phyloP scores from a whole-genome alignment of 306 rosid genomes.

The Prunus fruticosa region DNA sequence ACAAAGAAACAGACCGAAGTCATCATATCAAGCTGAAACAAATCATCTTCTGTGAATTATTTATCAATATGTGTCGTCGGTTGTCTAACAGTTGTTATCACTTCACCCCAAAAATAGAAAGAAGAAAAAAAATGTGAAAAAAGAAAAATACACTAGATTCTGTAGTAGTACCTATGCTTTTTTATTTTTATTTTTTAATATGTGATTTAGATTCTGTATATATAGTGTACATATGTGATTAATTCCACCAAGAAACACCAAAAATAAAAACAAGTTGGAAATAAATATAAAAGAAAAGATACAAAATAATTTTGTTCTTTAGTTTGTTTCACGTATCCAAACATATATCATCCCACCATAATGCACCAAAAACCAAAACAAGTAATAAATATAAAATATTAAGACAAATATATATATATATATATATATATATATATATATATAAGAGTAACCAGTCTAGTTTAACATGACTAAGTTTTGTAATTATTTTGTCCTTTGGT shows the following conservation, averaged over 20 bases:
- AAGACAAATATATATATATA: neutral
- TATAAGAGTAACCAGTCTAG: neutral
- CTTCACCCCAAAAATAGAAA: neutral
- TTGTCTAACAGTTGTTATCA: conserved; percentile 1
- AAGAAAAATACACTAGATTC: neutral
- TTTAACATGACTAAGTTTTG: conserved; percentile 16
- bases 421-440: neutral
- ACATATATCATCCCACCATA: neutral
- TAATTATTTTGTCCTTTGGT: conserved; percentile 35
- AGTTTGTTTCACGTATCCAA: conserved; percentile 2
- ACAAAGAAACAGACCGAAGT: neutral
- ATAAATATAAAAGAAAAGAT: neutral
- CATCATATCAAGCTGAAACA: neutral
- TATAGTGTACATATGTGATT: neutral
- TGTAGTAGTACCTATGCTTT: neutral
- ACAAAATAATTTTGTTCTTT: conserved; percentile 8
- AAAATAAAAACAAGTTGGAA: no score
- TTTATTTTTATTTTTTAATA: neutral
- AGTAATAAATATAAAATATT: neutral
- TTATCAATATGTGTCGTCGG: neutral
- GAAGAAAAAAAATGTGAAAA: neutral
- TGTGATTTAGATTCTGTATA: neutral
- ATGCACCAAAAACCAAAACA: conserved; percentile 1
- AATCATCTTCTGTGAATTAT: neutral
- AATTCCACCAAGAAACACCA: neutral